Conservation (phyloP, 768 basidiomycete genomes). For the Lactifluus hygrophoroides region DNA sequence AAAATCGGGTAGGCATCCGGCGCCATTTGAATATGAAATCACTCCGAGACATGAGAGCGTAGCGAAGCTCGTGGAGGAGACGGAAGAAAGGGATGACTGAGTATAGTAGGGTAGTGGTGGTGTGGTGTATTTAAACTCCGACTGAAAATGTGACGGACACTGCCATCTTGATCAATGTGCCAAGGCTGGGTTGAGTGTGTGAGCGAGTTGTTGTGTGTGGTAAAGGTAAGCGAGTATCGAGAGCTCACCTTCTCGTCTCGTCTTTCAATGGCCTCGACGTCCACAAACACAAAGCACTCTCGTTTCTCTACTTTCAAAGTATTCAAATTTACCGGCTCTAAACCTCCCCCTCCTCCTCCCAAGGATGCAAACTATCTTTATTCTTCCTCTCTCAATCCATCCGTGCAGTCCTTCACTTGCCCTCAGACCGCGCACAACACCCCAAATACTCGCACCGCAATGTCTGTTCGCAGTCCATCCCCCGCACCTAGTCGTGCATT, state of each 20-base stretch:
- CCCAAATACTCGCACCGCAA: not conserved
- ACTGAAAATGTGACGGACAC: not conserved
- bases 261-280: slow-evolving; percentile 11
- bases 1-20: not conserved
- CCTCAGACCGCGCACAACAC: not conserved
- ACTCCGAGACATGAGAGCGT: not conserved
- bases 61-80: not conserved
- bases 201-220: too few relatives aligned
- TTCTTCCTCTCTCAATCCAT: slow-evolving; percentile 1
- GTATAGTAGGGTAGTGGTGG: not conserved
- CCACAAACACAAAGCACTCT: slow-evolving; percentile 8
- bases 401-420: slow-evolving; percentile 13
- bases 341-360: slow-evolving; percentile 15
- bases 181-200: too few relatives aligned
- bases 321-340: slow-evolving; percentile 15
- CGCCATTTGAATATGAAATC: not conserved
- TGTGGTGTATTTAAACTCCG: slow-evolving; percentile 2
- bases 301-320: slow-evolving; percentile 20
- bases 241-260: too few relatives aligned
- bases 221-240: too few relatives aligned
- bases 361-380: slow-evolving; percentile 18
- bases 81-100: not conserved
- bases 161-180: too few relatives aligned
- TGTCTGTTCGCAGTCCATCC: slow-evolving; percentile 5
- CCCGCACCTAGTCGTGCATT: slow-evolving; percentile 14